These are phyloP conservation scores for Byssothecium circinans DNA, from an alignment of 2,329 filamentous ascomycete species.

Conservation along the genomic window DNA sequence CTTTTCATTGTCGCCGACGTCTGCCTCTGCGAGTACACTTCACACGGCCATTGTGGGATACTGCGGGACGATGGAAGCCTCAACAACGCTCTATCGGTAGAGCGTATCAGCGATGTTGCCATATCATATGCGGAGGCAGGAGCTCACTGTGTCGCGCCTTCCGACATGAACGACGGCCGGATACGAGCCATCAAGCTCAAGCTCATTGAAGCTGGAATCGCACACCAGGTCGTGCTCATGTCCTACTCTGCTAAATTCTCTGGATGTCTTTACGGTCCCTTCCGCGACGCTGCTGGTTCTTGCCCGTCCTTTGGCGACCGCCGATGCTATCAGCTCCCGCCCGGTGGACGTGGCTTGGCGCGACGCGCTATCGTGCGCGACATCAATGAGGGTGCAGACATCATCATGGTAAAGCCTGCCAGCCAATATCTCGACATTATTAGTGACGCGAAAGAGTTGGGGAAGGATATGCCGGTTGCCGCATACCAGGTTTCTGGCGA, in stretches of 20 bases:
- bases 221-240: constrained; percentile 91
- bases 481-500: constrained; percentile 98
- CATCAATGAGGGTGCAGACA: constrained; percentile 90
- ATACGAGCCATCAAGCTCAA: constrained; percentile 98
- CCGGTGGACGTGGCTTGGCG: constrained; percentile 86
- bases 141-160: constrained; percentile 94
- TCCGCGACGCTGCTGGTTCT: constrained; percentile 93
- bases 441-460: constrained; percentile 92
- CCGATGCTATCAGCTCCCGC: constrained; percentile 94
- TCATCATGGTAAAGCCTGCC: constrained; percentile 99
- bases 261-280: constrained; percentile 93
- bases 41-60: constrained; percentile 96
- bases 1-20: constrained; percentile 92
- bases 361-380: constrained; percentile 87
- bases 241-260: constrained; percentile 98
- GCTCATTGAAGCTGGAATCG: constrained; percentile 90
- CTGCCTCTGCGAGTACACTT: constrained; percentile 98
- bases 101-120: constrained; percentile 96
- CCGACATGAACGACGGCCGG: constrained; percentile 98
- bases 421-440: constrained; percentile 97
- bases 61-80: constrained; percentile 88
- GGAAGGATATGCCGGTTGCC: constrained; percentile 85
- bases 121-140: constrained; percentile 93
- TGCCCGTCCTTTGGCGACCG: constrained; percentile 90
- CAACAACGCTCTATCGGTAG: constrained; percentile 91